Percentiles rank a stretch among this genome's conserved stretches.
Conservation (phyloP, 805 yeast species). For the Danielia reshetovae region DNA sequence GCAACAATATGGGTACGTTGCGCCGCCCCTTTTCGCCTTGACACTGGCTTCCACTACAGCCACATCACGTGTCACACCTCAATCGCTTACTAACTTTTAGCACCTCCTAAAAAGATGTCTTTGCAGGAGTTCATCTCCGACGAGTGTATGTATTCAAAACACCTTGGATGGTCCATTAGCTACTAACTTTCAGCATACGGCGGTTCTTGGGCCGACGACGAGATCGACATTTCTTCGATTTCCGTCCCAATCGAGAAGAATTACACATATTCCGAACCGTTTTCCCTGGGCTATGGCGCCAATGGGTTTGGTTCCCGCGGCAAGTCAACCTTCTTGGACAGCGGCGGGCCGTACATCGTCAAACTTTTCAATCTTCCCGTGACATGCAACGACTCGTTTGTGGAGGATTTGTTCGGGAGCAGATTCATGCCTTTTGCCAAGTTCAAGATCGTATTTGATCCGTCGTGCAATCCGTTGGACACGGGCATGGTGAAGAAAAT, state of each 20-base stretch:
- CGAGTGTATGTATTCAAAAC: conserved; percentile 34
- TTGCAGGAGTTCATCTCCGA: conserved; percentile 44
- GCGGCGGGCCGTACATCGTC: conserved; percentile 60
- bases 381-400: conserved; percentile 45
- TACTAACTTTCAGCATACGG: conserved; percentile 37
- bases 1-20: too few species aligned
- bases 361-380: conserved; percentile 61
- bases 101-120: conserved; percentile 44
- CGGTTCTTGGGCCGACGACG: conserved; percentile 47
- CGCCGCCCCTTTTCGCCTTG: too few species aligned
- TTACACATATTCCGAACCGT: conserved; percentile 6
- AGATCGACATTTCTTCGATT: conserved; percentile 41
- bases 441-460: conserved; percentile 59
- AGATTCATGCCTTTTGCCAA: conserved; percentile 56
- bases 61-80: neutral
- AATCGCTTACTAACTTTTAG: conserved; percentile 22
- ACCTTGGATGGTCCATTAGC: neutral
- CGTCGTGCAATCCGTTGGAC: conserved; percentile 34
- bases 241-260: conserved; percentile 41
- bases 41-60: neutral
- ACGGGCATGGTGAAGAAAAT: conserved; percentile 46
- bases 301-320: conserved; percentile 6
- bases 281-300: conserved; percentile 5
- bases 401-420: conserved; percentile 59
- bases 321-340: conserved; percentile 10